Conservation (phyloP, 1,139 yeast genomes). For the Candida pseudoviswanathii region DNA sequence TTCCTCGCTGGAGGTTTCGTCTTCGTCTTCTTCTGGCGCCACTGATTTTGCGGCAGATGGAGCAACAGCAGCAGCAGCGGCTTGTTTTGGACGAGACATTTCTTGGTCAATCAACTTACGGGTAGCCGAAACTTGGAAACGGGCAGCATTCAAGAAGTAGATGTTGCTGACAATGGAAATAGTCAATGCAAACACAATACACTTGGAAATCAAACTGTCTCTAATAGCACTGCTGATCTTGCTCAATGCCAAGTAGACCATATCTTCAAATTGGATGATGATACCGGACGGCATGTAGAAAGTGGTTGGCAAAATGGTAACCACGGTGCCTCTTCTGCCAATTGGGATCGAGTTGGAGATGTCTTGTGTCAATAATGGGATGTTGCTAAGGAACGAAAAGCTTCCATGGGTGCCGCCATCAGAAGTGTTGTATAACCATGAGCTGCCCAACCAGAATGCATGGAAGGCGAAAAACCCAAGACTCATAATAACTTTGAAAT, state of each 20-base stretch:
- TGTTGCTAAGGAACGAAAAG: conserved; percentile 19
- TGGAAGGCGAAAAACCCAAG: conserved; percentile 72
- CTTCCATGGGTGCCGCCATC: conserved; percentile 17
- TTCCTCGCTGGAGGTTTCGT: conserved; percentile 19
- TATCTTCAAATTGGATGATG: conserved; percentile 68
- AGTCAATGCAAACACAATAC: conserved; percentile 70
- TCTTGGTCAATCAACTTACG: conserved; percentile 46
- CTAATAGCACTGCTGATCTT: conserved; percentile 72
- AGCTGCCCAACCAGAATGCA: conserved; percentile 71
- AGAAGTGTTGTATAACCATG: conserved; percentile 62
- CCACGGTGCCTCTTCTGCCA: conserved; percentile 54
- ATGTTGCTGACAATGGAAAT: conserved; percentile 80
- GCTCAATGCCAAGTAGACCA: conserved; percentile 52
- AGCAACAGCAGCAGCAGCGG: conserved; percentile 1
- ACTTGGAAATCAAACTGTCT: conserved; percentile 80
- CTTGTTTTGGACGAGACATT: conserved; percentile 31
- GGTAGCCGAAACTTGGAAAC: conserved; percentile 53
- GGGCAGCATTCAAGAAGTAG: conserved; percentile 77
- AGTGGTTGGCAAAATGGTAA: conserved; percentile 68
- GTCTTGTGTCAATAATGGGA: conserved; percentile 37
- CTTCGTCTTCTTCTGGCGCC: conserved; percentile 11
- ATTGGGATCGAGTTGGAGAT: conserved; percentile 45
- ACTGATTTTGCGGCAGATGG: background rate
- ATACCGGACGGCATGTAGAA: conserved; percentile 71
- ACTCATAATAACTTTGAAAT: conserved; percentile 68